phyloP scores from a whole-genome alignment of 2,329 filamentous ascomycete genomes.

The Pyrenochaeta sp. region DNA sequence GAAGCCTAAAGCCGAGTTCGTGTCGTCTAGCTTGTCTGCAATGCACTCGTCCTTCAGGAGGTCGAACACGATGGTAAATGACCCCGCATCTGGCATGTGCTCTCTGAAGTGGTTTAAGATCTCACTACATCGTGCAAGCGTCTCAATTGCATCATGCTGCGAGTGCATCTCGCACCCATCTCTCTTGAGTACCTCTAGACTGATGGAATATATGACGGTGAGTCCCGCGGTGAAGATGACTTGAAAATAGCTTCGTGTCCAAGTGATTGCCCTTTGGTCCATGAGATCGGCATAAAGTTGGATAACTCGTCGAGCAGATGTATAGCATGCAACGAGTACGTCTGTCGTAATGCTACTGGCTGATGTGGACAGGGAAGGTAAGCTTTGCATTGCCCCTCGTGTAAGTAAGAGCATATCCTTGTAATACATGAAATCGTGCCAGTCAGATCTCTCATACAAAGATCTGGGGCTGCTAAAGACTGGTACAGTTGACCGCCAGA shows the following conservation, averaged over 20 bases:
- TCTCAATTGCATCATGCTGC: slow-evolving; percentile 9
- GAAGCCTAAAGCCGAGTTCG: no score
- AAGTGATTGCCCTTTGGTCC: slow-evolving; percentile 49
- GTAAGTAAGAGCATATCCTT: slow-evolving; percentile 54
- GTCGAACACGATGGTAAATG: slow-evolving; percentile 37
- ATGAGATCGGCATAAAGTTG: slow-evolving; percentile 51
- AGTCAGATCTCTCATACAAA: slow-evolving; percentile 56
- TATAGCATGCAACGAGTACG: slow-evolving; percentile 37
- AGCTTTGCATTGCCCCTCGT: slow-evolving; percentile 53
- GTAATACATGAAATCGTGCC: slow-evolving; percentile 55
- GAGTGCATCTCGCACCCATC: slow-evolving; percentile 6
- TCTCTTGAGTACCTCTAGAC: slow-evolving; percentile 33
- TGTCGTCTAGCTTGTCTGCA: no score
- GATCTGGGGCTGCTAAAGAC: slow-evolving; percentile 45
- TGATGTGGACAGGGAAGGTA: slow-evolving; percentile 20
- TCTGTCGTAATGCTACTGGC: slow-evolving; percentile 12
- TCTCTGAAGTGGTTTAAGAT: slow-evolving; percentile 35
- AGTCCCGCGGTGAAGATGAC: slow-evolving; percentile 58
- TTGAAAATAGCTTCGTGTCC: slow-evolving; percentile 60
- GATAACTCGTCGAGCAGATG: slow-evolving; percentile 51
- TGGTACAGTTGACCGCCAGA: no score
- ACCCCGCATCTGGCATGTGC: slow-evolving; percentile 35
- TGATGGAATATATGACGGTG: slow-evolving; percentile 31
- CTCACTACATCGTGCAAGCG: slow-evolving; percentile 21
- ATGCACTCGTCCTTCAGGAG: slow-evolving; percentile 33